A percentile compares a stretch with the other conserved stretches of the same genome.
phyloP scores from a whole-genome alignment of 345 rosid genomes.

The Citrus unshiu region DNA sequence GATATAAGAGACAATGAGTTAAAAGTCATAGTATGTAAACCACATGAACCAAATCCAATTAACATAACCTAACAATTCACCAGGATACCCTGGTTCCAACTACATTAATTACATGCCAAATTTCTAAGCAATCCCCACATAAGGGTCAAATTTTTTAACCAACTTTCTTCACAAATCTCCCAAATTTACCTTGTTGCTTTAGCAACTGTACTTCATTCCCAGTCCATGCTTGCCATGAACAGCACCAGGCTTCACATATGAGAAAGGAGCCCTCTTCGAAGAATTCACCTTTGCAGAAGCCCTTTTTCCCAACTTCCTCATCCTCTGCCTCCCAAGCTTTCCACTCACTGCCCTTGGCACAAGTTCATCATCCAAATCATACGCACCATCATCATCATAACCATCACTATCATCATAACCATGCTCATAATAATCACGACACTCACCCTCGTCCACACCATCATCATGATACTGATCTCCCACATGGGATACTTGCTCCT shows the following conservation, averaged over 20 bases:
- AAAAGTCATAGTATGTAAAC: not conserved
- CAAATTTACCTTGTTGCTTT: not conserved
- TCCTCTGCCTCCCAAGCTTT: conserved; percentile 47
- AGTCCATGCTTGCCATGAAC: conserved; percentile 52
- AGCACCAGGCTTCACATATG: conserved; percentile 42
- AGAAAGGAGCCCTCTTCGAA: conserved; percentile 27
- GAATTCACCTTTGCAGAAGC: conserved; percentile 30
- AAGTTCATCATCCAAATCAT: conserved; percentile 43
- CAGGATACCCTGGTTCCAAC: not conserved
- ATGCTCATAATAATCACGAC: not conserved
- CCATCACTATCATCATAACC: not conserved
- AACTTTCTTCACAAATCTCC: not conserved
- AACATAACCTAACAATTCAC: not conserved
- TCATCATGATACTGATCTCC: not conserved
- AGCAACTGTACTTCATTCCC: conserved; percentile 33
- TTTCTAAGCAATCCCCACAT: not conserved
- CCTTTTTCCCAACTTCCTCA: conserved; percentile 56
- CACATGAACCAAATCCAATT: not conserved
- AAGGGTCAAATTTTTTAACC: conserved; percentile 4
- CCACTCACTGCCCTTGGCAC: conserved; percentile 36
- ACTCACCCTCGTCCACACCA: not conserved
- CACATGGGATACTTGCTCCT: not conserved
- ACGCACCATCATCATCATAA: conserved; percentile 13
- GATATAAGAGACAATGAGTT: not conserved
- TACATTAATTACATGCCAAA: conserved; percentile 1